phyloP scores from a whole-genome alignment of 129 eudicot species.

The Pseudognaphalium luteoalbum region DNA sequence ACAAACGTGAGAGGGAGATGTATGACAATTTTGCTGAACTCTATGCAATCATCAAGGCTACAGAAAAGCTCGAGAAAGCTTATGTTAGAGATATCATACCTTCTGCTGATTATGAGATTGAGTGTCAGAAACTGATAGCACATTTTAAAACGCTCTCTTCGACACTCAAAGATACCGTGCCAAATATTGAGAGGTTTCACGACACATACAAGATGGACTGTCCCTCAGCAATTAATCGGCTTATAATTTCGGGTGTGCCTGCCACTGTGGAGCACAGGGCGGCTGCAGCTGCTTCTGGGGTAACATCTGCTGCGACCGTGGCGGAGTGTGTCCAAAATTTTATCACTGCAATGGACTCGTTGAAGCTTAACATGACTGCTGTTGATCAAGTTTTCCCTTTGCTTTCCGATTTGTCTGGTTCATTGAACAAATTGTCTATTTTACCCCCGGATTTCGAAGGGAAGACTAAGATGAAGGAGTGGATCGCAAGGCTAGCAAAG shows the following conservation, averaged over 20 bases:
- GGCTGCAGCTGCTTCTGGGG: slow-evolving; percentile 55
- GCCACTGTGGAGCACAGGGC: slow-evolving; percentile 95
- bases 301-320: slow-evolving; percentile 67
- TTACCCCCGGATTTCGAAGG: slow-evolving; percentile 85
- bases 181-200: slow-evolving; percentile 73
- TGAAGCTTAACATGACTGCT: slow-evolving; percentile 85
- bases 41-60: slow-evolving; percentile 81
- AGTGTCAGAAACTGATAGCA: slow-evolving; percentile 76
- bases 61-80: slow-evolving; percentile 84
- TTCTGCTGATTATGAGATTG: slow-evolving; percentile 65
- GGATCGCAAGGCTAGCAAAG: slow-evolving; percentile 70
- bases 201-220: slow-evolving; percentile 85
- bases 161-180: slow-evolving; percentile 68
- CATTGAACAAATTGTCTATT: slow-evolving; percentile 69
- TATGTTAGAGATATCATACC: slow-evolving; percentile 78
- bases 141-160: slow-evolving; percentile 81
- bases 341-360: slow-evolving; percentile 83
- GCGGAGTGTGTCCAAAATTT: slow-evolving; percentile 94
- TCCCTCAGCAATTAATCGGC: slow-evolving; percentile 74
- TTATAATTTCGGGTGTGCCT: slow-evolving; percentile 77
- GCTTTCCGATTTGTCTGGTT: slow-evolving; percentile 65
- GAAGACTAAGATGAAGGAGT: slow-evolving; percentile 79
- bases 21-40: slow-evolving; percentile 84
- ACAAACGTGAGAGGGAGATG: slow-evolving; percentile 91
- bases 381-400: slow-evolving; percentile 91